phyloP scores from a whole-genome alignment of 345 rosid species.

The Lepidium didymum region DNA sequence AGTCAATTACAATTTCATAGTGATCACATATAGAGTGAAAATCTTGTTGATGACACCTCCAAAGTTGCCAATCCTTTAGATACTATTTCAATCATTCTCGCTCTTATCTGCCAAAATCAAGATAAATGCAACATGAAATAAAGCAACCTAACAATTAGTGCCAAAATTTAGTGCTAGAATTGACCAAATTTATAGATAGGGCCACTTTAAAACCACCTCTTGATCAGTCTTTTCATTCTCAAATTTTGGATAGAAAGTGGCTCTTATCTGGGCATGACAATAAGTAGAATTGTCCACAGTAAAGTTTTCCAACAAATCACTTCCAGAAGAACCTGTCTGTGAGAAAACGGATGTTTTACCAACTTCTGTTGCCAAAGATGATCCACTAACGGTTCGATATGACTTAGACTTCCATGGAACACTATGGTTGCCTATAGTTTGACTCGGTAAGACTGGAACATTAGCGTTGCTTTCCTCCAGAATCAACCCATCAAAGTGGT shows the following conservation, averaged over 20 bases:
- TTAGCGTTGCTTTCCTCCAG: constrained; percentile 33
- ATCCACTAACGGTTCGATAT: constrained; percentile 48
- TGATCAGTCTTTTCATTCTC: constrained; percentile 99
- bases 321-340: constrained; percentile 20
- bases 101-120: constrained; percentile 51
- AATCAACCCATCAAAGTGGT: constrained; percentile 41
- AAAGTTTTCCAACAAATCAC: constrained; percentile 49
- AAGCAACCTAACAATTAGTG: neutral
- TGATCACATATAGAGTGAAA: neutral
- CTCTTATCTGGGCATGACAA: constrained; percentile 74
- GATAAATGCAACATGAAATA: neutral
- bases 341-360: constrained; percentile 10
- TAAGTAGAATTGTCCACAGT: constrained; percentile 57
- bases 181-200: neutral
- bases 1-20: neutral
- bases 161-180: neutral
- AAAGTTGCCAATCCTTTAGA: constrained; percentile 72
- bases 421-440: constrained; percentile 21
- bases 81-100: constrained; percentile 84
- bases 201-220: constrained; percentile 46
- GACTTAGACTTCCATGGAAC: constrained; percentile 50
- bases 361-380: constrained; percentile 19
- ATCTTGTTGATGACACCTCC: constrained; percentile 60
- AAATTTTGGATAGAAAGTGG: constrained; percentile 93
- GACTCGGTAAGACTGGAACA: constrained; percentile 12